Percentiles rank a stretch among this genome's conserved stretches.
Conservation (phyloP, 495 filamentous ascomycete species). For the Neurospora sublineolata region DNA sequence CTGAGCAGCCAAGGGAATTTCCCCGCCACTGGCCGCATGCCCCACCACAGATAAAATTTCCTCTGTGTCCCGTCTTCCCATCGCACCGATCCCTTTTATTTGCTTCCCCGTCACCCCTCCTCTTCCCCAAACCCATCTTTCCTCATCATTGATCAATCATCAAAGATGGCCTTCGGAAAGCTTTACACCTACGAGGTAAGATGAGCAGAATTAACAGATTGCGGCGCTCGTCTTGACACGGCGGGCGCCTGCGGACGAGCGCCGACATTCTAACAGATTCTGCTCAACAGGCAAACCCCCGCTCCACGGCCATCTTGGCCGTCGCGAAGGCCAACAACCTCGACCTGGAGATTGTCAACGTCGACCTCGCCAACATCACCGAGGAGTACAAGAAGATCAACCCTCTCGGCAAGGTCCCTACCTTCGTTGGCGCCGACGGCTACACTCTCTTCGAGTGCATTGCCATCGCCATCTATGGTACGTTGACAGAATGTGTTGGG, state of each 20-base stretch:
- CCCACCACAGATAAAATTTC: constrained; percentile 18
- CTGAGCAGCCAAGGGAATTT: constrained; percentile 2
- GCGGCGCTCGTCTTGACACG: background rate
- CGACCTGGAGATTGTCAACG: constrained; percentile 72
- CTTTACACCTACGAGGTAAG: constrained; percentile 80
- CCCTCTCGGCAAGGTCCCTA: constrained; percentile 79
- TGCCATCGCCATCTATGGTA: constrained; percentile 96
- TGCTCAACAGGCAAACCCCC: constrained; percentile 62
- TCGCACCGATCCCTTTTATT: constrained; percentile 10
- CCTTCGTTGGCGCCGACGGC: constrained; percentile 87
- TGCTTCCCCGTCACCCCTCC: constrained; percentile 9
- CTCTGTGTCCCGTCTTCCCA: constrained; percentile 9
- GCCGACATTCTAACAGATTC: background rate
- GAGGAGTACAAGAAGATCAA: constrained; percentile 75
- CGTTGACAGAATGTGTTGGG: constrained; percentile 29
- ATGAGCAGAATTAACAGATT: constrained; percentile 6
- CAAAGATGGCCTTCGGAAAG: constrained; percentile 90
- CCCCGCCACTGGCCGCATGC: constrained; percentile 13
- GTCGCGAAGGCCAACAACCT: constrained; percentile 94
- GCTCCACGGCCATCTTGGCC: constrained; percentile 75
- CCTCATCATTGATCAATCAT: constrained; percentile 11
- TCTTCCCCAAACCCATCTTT: constrained; percentile 8
- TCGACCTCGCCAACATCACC: constrained; percentile 47
- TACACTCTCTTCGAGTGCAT: constrained; percentile 81
- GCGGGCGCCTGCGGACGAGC: background rate